Conservation (phyloP, 2,329 filamentous ascomycete species). For the Didymella pomorum region DNA sequence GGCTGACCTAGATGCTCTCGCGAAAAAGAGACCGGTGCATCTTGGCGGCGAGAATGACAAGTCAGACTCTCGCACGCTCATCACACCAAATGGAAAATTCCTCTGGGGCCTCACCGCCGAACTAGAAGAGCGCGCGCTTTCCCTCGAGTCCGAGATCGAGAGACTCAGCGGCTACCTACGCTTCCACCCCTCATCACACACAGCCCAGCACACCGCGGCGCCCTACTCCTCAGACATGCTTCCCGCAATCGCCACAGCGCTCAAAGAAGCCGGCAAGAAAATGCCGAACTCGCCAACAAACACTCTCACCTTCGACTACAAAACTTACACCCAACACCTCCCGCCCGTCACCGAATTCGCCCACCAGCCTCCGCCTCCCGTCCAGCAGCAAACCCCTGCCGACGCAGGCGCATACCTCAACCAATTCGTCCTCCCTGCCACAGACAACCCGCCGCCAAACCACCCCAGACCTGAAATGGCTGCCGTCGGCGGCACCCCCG, state of each 20-base stretch:
- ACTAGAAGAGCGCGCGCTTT: slow-evolving; percentile 74
- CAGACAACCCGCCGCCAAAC: slow-evolving; percentile 44
- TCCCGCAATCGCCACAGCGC: slow-evolving; percentile 47
- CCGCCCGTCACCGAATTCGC: slow-evolving; percentile 34
- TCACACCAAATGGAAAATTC: slow-evolving; percentile 79
- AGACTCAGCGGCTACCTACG: slow-evolving; percentile 38
- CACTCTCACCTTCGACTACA: slow-evolving; percentile 37
- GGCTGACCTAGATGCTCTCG: slow-evolving; percentile 56
- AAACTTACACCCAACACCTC: slow-evolving; percentile 33
- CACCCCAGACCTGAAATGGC: slow-evolving; percentile 47
- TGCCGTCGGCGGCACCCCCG: slow-evolving; percentile 46
- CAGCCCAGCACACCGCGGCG: slow-evolving; percentile 19
- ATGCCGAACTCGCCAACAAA: slow-evolving; percentile 37
- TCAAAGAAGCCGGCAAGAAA: slow-evolving; percentile 49
- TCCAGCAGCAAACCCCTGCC: slow-evolving; percentile 42
- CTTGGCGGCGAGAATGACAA: slow-evolving; percentile 54
- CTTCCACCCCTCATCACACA: slow-evolving; percentile 38
- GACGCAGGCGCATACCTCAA: slow-evolving; percentile 48
- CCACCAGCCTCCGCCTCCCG: slow-evolving; percentile 24
- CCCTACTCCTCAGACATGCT: slow-evolving; percentile 42
- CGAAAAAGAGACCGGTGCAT: slow-evolving; percentile 64
- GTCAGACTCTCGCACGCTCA: slow-evolving; percentile 67
- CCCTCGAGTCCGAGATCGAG: slow-evolving; percentile 65
- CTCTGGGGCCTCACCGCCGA: slow-evolving; percentile 74
- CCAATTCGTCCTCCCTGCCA: slow-evolving; percentile 48